Conservation (phyloP, 495 filamentous ascomycete genomes). For the Annulohypoxylon stygium region DNA sequence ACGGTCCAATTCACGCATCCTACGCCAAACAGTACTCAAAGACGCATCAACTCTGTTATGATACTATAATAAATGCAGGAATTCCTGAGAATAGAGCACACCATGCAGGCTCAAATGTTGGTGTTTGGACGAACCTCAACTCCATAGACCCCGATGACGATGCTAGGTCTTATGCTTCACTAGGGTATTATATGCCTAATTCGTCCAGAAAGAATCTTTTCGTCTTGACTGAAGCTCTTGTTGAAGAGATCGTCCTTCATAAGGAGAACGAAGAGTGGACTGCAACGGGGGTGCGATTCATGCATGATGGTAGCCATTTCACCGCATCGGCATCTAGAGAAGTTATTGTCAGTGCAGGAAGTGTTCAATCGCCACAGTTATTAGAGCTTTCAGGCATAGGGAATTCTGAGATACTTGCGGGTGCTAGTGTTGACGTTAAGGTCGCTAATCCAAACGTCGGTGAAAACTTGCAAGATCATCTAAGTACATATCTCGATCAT, state of each 20-base stretch:
- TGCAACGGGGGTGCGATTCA: background rate
- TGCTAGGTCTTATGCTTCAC: slow-evolving; percentile 3
- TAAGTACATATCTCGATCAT: background rate
- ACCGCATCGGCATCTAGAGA: slow-evolving; percentile 1
- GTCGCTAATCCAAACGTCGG: slow-evolving; percentile 16
- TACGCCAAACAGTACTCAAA: slow-evolving; percentile 1
- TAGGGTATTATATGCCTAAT: slow-evolving; percentile 4
- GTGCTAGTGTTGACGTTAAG: slow-evolving; percentile 3
- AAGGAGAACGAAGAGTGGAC: background rate
- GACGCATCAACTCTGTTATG: slow-evolving; percentile 1
- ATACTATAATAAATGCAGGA: background rate
- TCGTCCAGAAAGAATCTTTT: background rate
- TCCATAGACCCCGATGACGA: slow-evolving; percentile 4
- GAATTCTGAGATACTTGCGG: slow-evolving; percentile 1
- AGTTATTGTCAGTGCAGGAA: slow-evolving; percentile 19
- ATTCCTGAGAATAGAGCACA: slow-evolving; percentile 12
- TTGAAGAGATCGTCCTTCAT: background rate
- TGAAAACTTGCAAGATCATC: slow-evolving; percentile 13
- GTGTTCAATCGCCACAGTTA: slow-evolving; percentile 21
- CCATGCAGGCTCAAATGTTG: slow-evolving; percentile 10
- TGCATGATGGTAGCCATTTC: background rate
- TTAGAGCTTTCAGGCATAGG: slow-evolving; percentile 25
- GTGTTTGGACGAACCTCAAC: slow-evolving; percentile 4
- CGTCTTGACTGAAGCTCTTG: slow-evolving; percentile 9
- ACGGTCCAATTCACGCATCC: slow-evolving; percentile 1